Conservation (phyloP, 2,329 filamentous ascomycete genomes). For the Colletotrichum orchidophilum region DNA sequence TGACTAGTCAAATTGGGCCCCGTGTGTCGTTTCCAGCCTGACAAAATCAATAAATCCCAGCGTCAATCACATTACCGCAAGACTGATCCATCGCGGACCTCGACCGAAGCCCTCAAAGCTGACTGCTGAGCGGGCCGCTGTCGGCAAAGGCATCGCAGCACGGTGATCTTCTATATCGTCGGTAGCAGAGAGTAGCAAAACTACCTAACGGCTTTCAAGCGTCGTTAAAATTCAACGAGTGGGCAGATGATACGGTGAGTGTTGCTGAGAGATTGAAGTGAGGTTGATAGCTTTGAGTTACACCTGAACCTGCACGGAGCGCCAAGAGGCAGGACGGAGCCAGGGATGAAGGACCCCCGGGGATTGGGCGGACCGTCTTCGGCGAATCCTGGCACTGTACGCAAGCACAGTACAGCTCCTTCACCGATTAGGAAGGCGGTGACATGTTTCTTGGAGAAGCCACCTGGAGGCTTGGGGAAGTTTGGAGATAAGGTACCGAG, state of each 20-base stretch:
- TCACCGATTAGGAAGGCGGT: constrained; percentile 24
- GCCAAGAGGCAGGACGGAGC: neutral
- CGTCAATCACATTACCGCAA: neutral
- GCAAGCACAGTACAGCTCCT: neutral
- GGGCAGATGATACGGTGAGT: neutral
- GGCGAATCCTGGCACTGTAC: neutral
- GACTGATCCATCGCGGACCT: neutral
- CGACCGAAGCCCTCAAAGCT: neutral
- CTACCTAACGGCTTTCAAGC: neutral
- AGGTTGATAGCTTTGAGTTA: neutral
- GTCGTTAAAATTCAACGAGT: neutral
- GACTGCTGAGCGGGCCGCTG: neutral
- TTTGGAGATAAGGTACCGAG: neutral
- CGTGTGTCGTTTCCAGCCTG: neutral
- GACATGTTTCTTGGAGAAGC: constrained; percentile 21
- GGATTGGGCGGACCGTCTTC: neutral
- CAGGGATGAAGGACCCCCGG: neutral
- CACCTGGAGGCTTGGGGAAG: constrained; percentile 18
- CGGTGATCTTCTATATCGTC: neutral
- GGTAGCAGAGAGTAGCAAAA: neutral
- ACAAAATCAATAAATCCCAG: neutral
- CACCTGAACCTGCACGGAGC: neutral
- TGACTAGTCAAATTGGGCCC: neutral
- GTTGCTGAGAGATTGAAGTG: neutral
- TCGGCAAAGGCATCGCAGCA: neutral